phyloP scores from a whole-genome alignment of 1,284 basidiomycete genomes.

The Psilocybe mexicana region DNA sequence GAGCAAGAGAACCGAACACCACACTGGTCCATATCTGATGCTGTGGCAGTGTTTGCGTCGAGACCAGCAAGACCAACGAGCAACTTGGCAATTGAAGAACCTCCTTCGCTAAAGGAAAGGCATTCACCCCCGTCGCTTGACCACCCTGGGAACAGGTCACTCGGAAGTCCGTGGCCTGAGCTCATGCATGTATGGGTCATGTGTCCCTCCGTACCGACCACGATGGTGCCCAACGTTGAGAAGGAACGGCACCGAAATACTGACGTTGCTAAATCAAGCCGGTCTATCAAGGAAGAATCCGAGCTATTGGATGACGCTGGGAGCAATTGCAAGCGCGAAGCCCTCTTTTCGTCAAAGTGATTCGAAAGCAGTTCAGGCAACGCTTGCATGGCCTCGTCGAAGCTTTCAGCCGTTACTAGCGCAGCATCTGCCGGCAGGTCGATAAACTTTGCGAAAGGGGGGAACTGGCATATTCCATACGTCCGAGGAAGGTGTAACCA shows the following conservation, averaged over 20 bases:
- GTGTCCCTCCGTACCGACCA: constrained; percentile 11
- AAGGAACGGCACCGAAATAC: no score
- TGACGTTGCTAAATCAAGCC: no score
- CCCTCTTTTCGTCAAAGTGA: constrained; percentile 9
- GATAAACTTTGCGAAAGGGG: constrained; percentile 24
- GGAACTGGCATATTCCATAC: constrained; percentile 16
- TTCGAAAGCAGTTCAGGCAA: constrained; percentile 18
- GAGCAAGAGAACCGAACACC: constrained; percentile 19
- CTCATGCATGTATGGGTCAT: constrained; percentile 5
- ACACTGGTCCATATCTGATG: constrained; percentile 20
- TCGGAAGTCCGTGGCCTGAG: no score
- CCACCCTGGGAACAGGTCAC: no score
- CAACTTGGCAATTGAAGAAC: background rate
- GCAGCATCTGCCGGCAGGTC: constrained; percentile 15
- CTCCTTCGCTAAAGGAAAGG: background rate
- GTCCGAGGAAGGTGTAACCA: constrained; percentile 29
- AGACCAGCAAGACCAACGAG: constrained; percentile 17
- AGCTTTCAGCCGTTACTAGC: constrained; percentile 14
- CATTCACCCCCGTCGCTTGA: background rate
- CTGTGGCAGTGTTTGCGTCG: constrained; percentile 13
- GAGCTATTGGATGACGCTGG: background rate
- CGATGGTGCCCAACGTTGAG: background rate
- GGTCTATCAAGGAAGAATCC: background rate
- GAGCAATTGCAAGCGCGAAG: background rate
- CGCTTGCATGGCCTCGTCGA: constrained; percentile 11